These are phyloP conservation scores for Poa pratensis DNA, from an alignment of 176 grass and related monocot genomes.

Conservation along the genomic window DNA sequence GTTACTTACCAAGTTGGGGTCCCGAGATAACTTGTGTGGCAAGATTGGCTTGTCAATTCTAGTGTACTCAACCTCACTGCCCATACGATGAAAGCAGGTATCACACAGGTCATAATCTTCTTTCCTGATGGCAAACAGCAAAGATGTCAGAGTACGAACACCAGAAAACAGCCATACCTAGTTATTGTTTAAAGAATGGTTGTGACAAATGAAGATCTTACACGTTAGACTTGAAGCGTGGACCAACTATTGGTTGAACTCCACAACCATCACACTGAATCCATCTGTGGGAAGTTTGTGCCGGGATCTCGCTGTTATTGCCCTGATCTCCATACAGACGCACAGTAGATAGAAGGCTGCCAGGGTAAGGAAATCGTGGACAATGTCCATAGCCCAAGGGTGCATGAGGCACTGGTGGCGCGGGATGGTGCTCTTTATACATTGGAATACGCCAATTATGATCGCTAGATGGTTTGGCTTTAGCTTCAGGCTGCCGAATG, in stretches of 20 bases:
- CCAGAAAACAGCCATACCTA: not conserved
- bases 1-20: conserved; percentile 48
- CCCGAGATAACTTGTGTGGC: conserved; percentile 32
- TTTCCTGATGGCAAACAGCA: conserved; percentile 56
- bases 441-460: conserved; percentile 43
- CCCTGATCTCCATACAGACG: conserved; percentile 48
- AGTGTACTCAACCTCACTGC: conserved; percentile 60
- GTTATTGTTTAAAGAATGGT: not conserved
- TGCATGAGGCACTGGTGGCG: conserved; percentile 21
- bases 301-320: conserved; percentile 31
- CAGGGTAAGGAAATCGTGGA: conserved; percentile 57
- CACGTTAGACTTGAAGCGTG: conserved; percentile 87
- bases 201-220: conserved; percentile 46
- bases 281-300: conserved; percentile 52
- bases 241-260: conserved; percentile 74
- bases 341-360: conserved; percentile 39
- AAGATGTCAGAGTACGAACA: conserved; percentile 34
- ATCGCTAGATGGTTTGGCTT: conserved; percentile 30
- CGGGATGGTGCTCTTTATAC: conserved; percentile 23
- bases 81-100: conserved; percentile 71
- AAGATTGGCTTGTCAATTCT: conserved; percentile 58
- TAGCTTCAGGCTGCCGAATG: conserved; percentile 41
- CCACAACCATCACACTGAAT: conserved; percentile 89
- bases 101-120: conserved; percentile 90
- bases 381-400: conserved; percentile 33